These are phyloP conservation scores for Paecilomyces fulvus DNA, from an alignment of 2,329 filamentous ascomycete genomes.

Conservation along the genomic window DNA sequence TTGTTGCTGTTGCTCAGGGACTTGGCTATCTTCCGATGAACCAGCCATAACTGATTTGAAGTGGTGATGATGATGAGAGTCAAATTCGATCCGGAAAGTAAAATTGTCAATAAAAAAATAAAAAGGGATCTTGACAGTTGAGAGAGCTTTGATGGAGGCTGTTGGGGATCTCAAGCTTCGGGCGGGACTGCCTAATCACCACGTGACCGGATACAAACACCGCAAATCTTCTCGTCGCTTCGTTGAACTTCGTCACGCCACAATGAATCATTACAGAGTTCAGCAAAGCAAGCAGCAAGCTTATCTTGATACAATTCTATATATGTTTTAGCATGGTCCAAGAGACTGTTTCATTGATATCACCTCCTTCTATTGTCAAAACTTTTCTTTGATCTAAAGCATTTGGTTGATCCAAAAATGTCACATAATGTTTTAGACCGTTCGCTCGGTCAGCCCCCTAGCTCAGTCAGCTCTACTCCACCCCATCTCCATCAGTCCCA, in stretches of 20 bases:
- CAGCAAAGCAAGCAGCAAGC: too few species aligned
- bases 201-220: conserved; percentile 20
- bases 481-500: too few species aligned
- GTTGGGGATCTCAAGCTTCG: conserved; percentile 20
- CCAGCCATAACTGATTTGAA: conserved; percentile 2
- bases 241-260: background rate
- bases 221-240: conserved; percentile 6
- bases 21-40: background rate
- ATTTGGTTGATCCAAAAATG: background rate
- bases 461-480: too few species aligned
- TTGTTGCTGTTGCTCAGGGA: conserved; percentile 2
- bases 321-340: background rate
- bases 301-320: background rate
- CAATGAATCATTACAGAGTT: too few species aligned
- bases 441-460: too few species aligned
- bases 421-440: too few species aligned
- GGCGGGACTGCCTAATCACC: conserved; percentile 12
- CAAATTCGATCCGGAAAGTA: conserved; percentile 5
- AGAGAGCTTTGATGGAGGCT: conserved; percentile 14
- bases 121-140: background rate
- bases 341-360: background rate
- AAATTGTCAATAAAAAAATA: conserved; percentile 6
- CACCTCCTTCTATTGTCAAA: background rate
- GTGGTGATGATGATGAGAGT: background rate
- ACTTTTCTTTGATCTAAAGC: background rate